Evolutionary conservation across 2,329 filamentous ascomycete species (phyloP), one percentile per base, ranked within the genome.

Genomic region (Penicillium sp.): DNA sequence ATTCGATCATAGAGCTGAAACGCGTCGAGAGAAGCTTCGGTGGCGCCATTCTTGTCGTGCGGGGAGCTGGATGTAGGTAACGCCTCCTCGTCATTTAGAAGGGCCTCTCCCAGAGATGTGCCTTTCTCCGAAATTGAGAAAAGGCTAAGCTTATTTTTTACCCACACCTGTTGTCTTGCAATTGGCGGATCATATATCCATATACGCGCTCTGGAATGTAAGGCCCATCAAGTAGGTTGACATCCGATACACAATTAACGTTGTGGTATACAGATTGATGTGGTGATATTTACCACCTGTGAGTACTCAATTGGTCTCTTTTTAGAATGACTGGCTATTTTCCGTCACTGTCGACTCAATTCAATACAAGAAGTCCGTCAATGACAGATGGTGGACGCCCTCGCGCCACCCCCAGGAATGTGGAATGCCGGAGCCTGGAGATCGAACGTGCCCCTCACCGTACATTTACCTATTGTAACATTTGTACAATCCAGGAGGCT

Each of bases 401-500:
- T 18, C 21, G 38, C 36, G 16, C 33, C 43, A 24, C 28, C 1
- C n/a, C 7, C 21, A 49, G 51, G 56, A 57, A 62, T 60, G 52
- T 60, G 56, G 59, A 62, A 62, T 62, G 58, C 18, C 21, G 44
- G 47, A 47, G 23, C 24, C 45, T n/a, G 24, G 42, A 33, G 50
- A 59, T 59, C 46, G n/a, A 15, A 51, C 23, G 9, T 31, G 39
- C 4, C 47, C 24, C 16, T 21, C 49, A 33, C 45, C 46, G 42
- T 38, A 39, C 38, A 43, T 45, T 29, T 6, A 23, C 15, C 44
- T 23, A 50, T 50, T 47, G 47, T 41, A 56, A 45, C 49, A 28
- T 44, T 46, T 46, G 31, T 9, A 53, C 46, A 55, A 55, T 57
- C 54, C 49, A 55, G 34, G 45, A 55, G 54, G 47, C 34, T 46